Percentiles rank a stretch among this genome's conserved stretches.
Evolutionary conservation across 441 rosid species (phyloP).

Genomic region (Eutrema salsugineum): DNA sequence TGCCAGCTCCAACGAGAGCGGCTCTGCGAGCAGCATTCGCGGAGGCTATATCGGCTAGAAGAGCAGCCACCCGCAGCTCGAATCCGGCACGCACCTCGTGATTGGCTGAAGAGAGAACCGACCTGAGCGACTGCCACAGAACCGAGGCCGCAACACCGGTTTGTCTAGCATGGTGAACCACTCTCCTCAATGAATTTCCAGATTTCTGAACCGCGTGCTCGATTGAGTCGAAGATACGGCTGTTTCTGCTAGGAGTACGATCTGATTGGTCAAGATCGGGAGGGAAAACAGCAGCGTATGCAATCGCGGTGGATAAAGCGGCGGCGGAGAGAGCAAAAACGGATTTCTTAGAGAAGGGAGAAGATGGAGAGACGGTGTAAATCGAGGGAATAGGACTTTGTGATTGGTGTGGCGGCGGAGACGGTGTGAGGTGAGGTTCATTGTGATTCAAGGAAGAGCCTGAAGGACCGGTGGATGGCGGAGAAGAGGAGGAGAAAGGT

Average conservation of each 20-base stretch:
- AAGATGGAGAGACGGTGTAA: conserved; percentile 18
- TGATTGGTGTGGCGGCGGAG: conserved; percentile 26
- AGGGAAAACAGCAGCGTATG: conserved; percentile 39
- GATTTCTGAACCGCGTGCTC: conserved; percentile 54
- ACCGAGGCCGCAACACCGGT: conserved; percentile 86
- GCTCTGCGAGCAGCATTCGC: conserved; percentile 76
- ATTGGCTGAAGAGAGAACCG: conserved; percentile 89
- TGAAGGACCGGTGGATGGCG: conserved; percentile 24
- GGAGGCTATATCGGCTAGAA: conserved; percentile 83
- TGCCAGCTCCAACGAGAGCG: conserved; percentile 81
- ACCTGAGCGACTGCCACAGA: conserved; percentile 84
- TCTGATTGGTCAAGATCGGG: conserved; percentile 5
- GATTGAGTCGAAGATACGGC: conserved; percentile 39
- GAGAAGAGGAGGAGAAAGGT: conserved; percentile 31
- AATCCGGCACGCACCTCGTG: conserved; percentile 91
- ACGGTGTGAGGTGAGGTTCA: conserved; percentile 28
- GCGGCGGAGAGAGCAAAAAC: conserved; percentile 55
- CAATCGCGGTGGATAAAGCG: conserved; percentile 49
- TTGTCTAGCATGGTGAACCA: conserved; percentile 56
- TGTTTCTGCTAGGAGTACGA: conserved; percentile 18
- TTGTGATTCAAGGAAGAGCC: conserved; percentile 32
- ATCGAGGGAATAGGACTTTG: conserved; percentile 20
- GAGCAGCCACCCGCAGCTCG: conserved; percentile 83
- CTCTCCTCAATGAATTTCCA: conserved; percentile 55
- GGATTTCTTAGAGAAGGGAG: conserved; percentile 38